These are phyloP conservation scores for Ceratocystis colombiana DNA, from an alignment of 2,329 filamentous ascomycete species.

Conservation along the genomic window DNA sequence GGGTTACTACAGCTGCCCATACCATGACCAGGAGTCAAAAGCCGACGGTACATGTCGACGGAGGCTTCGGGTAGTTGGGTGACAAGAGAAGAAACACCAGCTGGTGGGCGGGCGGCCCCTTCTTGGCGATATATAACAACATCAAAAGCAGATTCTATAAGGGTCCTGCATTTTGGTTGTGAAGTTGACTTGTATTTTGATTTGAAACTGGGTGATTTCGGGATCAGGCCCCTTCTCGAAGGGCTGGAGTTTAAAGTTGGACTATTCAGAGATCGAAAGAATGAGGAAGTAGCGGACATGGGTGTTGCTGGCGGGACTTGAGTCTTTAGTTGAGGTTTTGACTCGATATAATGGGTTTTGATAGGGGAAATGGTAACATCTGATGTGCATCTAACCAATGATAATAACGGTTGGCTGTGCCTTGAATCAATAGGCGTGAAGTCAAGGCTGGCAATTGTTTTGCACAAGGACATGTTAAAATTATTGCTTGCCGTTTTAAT, in stretches of 20 bases:
- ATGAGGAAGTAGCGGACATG: neutral
- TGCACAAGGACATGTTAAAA: neutral
- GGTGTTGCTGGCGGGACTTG: conserved; percentile 3
- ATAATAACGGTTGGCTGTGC: neutral
- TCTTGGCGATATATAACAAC: conserved; percentile 19
- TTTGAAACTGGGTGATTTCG: conserved; percentile 13
- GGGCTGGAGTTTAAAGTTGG: neutral
- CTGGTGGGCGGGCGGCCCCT: neutral
- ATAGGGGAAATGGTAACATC: neutral
- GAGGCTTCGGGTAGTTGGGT: conserved; percentile 13
- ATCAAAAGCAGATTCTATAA: conserved; percentile 8
- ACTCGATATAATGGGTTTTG: neutral
- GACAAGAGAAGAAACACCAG: conserved; percentile 16
- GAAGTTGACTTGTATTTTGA: neutral
- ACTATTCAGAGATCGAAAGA: neutral
- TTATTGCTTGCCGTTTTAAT: neutral
- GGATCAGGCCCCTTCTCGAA: neutral
- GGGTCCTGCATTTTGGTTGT: neutral
- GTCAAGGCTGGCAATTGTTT: neutral
- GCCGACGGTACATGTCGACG: conserved; percentile 15
- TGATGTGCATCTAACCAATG: neutral
- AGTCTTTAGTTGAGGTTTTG: neutral
- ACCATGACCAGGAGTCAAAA: conserved; percentile 15
- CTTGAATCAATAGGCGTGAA: neutral
- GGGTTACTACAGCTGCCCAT: neutral